Evolutionary conservation across 805 yeast species (phyloP).

Genomic region (Millerozyma miso): DNA sequence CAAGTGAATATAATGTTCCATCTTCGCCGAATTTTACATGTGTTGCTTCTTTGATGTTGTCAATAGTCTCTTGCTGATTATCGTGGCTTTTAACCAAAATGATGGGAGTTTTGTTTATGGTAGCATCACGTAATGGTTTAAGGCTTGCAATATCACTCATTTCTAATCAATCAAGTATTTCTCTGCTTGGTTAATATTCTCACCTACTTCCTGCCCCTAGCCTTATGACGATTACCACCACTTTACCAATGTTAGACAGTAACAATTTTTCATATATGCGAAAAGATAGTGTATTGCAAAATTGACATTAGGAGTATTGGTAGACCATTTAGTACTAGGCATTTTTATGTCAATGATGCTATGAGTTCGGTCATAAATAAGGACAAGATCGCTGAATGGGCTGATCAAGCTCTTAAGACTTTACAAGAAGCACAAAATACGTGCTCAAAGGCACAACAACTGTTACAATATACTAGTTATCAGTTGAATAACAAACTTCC

Average conservation of each 20-base stretch:
- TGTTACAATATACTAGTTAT: constrained; percentile 21
- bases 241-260: not conserved
- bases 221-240: not conserved
- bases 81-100: constrained; percentile 13
- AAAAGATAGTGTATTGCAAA: not conserved
- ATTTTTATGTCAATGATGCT: not conserved
- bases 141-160: constrained; percentile 19
- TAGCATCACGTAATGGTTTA: constrained; percentile 23
- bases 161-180: not conserved
- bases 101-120: constrained; percentile 19
- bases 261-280: not conserved
- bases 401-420: constrained; percentile 23
- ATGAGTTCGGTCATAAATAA: constrained; percentile 1
- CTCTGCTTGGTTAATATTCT: too few species aligned
- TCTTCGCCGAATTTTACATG: constrained; percentile 28
- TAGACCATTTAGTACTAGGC: not conserved
- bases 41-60: constrained; percentile 32
- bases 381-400: constrained; percentile 21
- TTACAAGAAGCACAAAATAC: constrained; percentile 26
- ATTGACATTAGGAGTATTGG: not conserved
- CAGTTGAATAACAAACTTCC: constrained; percentile 23
- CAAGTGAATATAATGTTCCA: constrained; percentile 27
- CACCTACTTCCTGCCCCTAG: not conserved
- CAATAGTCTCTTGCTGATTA: constrained; percentile 10
- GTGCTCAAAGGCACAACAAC: constrained; percentile 31